phyloP scores from a whole-genome alignment of 176 grass and related monocot genomes.

The Pharus latifolius region DNA sequence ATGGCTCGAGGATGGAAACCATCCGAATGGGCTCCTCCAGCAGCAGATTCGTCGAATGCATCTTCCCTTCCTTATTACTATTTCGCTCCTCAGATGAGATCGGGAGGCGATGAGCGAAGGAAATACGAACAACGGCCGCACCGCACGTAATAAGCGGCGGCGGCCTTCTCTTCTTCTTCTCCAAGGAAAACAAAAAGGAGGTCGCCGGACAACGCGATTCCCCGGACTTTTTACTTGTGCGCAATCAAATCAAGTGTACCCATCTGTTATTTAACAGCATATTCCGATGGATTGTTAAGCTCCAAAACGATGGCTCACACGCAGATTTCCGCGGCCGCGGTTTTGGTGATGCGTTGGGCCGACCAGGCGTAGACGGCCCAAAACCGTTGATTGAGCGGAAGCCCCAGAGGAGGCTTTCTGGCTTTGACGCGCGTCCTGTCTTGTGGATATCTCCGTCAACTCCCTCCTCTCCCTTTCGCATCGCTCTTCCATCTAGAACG shows the following conservation, averaged over 20 bases:
- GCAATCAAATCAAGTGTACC: too few species aligned
- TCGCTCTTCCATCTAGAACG: neutral
- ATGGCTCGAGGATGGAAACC: constrained; percentile 95
- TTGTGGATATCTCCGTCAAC: too few species aligned
- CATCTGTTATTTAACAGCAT: too few species aligned
- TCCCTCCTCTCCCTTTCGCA: neutral
- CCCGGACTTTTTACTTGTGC: too few species aligned
- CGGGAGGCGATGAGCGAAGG: neutral
- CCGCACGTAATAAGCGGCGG: neutral
- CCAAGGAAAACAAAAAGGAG: neutral
- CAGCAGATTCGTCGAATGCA: constrained; percentile 86
- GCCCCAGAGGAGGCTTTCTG: too few species aligned
- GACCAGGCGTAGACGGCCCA: neutral
- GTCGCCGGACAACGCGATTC: too few species aligned
- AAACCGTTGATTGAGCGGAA: too few species aligned
- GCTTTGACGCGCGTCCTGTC: too few species aligned
- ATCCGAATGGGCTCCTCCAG: constrained; percentile 98
- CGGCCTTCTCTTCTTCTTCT: constrained; percentile 4
- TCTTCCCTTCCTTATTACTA: constrained; percentile 2
- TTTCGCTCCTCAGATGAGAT: neutral
- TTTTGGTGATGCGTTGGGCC: neutral
- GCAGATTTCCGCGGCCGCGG: neutral
- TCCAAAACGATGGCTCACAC: neutral
- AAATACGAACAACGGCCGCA: neutral
- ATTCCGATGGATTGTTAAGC: constrained; percentile 9